Evolutionary conservation across 1,284 basidiomycete genomes (phyloP).

Genomic region (Puccinia horiana): DNA sequence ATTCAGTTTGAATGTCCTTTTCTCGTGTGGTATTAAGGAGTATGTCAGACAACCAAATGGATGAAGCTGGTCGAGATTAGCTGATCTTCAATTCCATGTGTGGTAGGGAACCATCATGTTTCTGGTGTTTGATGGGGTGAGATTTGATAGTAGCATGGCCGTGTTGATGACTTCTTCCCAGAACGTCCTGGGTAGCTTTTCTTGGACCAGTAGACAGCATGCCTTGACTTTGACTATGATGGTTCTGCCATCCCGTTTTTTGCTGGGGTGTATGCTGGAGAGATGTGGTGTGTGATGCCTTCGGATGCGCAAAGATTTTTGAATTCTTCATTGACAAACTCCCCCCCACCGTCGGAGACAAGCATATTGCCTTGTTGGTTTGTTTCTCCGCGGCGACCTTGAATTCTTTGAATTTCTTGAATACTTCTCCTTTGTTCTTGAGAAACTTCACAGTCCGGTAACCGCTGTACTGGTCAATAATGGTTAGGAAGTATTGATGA

Average conservation of each 20-base stretch:
- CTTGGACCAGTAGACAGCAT: neutral
- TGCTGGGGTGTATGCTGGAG: slow-evolving; percentile 3
- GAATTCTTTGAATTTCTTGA: slow-evolving; percentile 2
- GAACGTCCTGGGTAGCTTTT: neutral
- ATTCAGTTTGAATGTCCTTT: neutral
- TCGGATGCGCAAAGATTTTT: neutral
- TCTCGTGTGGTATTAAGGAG: neutral
- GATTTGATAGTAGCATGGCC: neutral
- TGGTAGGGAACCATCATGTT: neutral
- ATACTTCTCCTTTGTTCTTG: neutral
- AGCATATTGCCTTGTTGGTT: neutral
- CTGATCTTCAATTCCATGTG: neutral
- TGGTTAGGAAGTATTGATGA: neutral
- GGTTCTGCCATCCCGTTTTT: slow-evolving; percentile 6
- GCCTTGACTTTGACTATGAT: slow-evolving; percentile 10
- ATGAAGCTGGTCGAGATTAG: neutral
- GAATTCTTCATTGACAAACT: too few relatives aligned
- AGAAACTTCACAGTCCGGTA: slow-evolving; percentile 7
- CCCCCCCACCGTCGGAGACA: too few relatives aligned
- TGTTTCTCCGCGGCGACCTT: neutral
- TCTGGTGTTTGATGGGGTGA: neutral
- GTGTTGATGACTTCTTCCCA: slow-evolving; percentile 28
- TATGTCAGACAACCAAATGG: slow-evolving; percentile 6
- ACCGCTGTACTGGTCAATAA: neutral
- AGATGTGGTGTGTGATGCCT: neutral